Conservation (phyloP, 1,284 basidiomycete species). For the Tylopilus sp. region DNA sequence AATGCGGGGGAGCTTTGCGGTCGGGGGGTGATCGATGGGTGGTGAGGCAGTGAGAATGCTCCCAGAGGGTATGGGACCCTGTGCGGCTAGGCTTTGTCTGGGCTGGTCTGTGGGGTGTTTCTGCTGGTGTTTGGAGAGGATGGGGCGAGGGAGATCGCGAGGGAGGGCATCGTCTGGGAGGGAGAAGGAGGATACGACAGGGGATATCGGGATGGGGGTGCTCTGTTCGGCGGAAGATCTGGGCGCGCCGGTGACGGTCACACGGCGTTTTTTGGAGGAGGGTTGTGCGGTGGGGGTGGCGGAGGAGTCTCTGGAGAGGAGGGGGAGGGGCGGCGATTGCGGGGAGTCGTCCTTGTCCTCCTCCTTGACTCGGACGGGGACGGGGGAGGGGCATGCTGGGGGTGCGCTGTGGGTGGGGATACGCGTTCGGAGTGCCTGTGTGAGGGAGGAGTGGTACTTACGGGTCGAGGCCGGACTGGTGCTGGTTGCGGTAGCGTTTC, state of each 20-base stretch:
- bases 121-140: slow-evolving; percentile 65
- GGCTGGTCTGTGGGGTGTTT: slow-evolving; percentile 67
- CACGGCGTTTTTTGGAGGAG: slow-evolving; percentile 67
- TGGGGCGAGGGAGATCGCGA: slow-evolving; percentile 60
- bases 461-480: slow-evolving; percentile 37
- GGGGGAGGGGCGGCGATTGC: slow-evolving; percentile 27
- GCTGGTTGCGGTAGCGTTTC: slow-evolving; percentile 47
- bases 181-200: slow-evolving; percentile 61
- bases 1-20: slow-evolving; percentile 26
- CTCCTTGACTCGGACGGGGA: slow-evolving; percentile 53
- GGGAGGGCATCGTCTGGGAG: slow-evolving; percentile 56
- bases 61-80: slow-evolving; percentile 14
- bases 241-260: slow-evolving; percentile 62
- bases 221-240: slow-evolving; percentile 36
- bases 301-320: slow-evolving; percentile 30
- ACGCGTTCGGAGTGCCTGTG: slow-evolving; percentile 21
- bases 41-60: slow-evolving; percentile 22
- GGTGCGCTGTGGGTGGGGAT: slow-evolving; percentile 19
- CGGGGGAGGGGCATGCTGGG: slow-evolving; percentile 44
- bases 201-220: slow-evolving; percentile 57
- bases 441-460: slow-evolving; percentile 29
- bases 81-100: slow-evolving; percentile 46
- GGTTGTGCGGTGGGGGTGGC: slow-evolving; percentile 41
- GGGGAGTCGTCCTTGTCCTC: slow-evolving; percentile 51
- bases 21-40: slow-evolving; percentile 31